Evolutionary conservation across 1,139 yeast genomes (phyloP).

Genomic region (Debaryomyces robertsiae): DNA sequence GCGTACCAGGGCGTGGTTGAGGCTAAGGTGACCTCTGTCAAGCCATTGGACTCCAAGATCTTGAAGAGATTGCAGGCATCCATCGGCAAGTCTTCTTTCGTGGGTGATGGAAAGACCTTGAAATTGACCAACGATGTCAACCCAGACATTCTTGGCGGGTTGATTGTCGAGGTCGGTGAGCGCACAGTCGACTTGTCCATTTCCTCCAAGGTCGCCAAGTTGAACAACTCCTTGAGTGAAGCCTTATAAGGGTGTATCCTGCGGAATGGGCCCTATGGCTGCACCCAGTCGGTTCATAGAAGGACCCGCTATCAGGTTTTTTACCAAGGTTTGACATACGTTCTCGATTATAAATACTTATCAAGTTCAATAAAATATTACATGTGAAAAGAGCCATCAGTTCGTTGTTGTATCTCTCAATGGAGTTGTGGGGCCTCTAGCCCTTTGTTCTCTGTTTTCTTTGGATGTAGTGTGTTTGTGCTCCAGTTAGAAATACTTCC

Average conservation of each 20-base stretch:
- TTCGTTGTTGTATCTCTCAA: too few relatives aligned
- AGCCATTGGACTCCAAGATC: slow-evolving; percentile 80
- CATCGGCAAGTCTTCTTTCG: slow-evolving; percentile 74
- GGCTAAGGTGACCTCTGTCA: slow-evolving; percentile 90
- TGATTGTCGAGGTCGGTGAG: slow-evolving; percentile 95
- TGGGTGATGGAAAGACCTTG: slow-evolving; percentile 84
- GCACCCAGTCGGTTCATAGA: too few relatives aligned
- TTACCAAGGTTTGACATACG: not conserved
- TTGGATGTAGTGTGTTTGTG: too few relatives aligned
- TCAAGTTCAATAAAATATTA: not conserved
- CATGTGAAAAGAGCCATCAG: not conserved
- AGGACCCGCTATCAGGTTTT: too few relatives aligned
- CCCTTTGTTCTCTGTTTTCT: too few relatives aligned
- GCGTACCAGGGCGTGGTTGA: slow-evolving; percentile 92
- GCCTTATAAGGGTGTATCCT: slow-evolving; percentile 52
- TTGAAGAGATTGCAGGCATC: slow-evolving; percentile 80
- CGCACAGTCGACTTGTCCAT: slow-evolving; percentile 94
- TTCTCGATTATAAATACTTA: not conserved
- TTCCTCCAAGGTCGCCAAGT: slow-evolving; percentile 79
- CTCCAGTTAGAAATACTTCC: too few relatives aligned
- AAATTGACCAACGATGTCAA: slow-evolving; percentile 80
- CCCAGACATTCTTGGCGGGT: slow-evolving; percentile 94
- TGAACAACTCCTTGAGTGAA: slow-evolving; percentile 87
- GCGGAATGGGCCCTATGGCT: too few relatives aligned
- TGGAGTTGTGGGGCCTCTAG: too few relatives aligned